Percentiles rank a stretch among this genome's conserved stretches.
Evolutionary conservation across 345 rosid genomes (phyloP).

Genomic region (Toxicodendron radicans): DNA sequence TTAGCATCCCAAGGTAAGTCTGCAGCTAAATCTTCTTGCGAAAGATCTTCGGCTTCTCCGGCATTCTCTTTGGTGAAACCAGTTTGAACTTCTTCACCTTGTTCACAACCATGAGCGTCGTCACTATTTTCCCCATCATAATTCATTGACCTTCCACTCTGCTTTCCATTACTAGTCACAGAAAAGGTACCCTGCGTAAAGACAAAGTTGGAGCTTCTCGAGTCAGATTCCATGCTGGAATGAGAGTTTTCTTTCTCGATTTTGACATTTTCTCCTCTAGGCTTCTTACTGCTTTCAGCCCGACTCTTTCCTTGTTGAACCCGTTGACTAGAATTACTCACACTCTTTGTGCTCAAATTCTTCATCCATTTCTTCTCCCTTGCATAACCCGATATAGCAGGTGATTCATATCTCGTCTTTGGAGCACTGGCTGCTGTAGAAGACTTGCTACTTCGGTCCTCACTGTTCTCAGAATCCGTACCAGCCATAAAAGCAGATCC

Average conservation of each 20-base stretch:
- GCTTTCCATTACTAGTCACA: conserved; percentile 57
- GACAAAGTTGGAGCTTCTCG: conserved; percentile 80
- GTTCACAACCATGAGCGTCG: conserved; percentile 44
- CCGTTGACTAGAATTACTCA: conserved; percentile 40
- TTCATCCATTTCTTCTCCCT: conserved; percentile 47
- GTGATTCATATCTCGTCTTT: conserved; percentile 45
- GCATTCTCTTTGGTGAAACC: conserved; percentile 41
- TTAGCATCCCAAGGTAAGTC: conserved; percentile 42
- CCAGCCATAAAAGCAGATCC: conserved; percentile 50
- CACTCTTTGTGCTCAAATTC: conserved; percentile 46
- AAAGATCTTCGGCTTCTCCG: conserved; percentile 37
- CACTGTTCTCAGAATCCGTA: conserved; percentile 61
- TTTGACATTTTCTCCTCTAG: conserved; percentile 80
- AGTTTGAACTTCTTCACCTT: conserved; percentile 42
- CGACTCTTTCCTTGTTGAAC: conserved; percentile 50
- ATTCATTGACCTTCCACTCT: conserved; percentile 40
- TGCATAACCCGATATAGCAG: conserved; percentile 33
- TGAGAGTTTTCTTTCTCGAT: conserved; percentile 76
- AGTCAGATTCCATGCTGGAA: conserved; percentile 87
- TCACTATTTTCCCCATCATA: conserved; percentile 58
- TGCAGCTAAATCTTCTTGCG: conserved; percentile 46
- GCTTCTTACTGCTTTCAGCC: conserved; percentile 64
- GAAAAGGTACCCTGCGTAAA: conserved; percentile 62
- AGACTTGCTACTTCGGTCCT: conserved; percentile 72
- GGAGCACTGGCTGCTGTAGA: conserved; percentile 77